These are phyloP conservation scores for Fraxinus paxiana DNA, from an alignment of 305 asterid species.

Conservation along the genomic window DNA sequence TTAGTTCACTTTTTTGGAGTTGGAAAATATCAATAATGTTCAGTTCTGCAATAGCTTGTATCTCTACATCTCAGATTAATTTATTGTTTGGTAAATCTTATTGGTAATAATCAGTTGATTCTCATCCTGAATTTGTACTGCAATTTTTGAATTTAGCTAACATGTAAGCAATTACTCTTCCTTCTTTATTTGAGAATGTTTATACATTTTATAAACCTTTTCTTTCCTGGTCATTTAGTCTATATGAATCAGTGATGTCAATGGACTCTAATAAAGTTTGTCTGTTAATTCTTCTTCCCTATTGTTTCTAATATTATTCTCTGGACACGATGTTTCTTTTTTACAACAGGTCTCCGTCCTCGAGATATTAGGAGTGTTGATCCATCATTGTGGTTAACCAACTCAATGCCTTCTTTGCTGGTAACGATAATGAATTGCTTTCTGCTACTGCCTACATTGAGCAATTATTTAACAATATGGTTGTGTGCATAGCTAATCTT, in stretches of 20 bases:
- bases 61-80: not conserved
- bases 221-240: not conserved
- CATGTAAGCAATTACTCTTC: not conserved
- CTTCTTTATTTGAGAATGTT: not conserved
- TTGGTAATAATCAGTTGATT: constrained; percentile 14
- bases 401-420: constrained; percentile 92
- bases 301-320: constrained; percentile 7
- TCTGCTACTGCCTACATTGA: not conserved
- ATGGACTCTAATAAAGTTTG: constrained; percentile 9
- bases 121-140: not conserved
- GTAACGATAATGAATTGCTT: constrained; percentile 35
- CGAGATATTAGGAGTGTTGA: constrained; percentile 96
- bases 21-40: not conserved
- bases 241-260: not conserved
- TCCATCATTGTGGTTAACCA: constrained; percentile 96
- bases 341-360: constrained; percentile 75
- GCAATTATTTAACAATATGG: constrained; percentile 6
- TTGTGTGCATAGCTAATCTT: not conserved
- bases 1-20: constrained; percentile 17
- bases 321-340: constrained; percentile 8
- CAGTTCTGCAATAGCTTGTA: not conserved
- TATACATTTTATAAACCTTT: not conserved
- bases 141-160: not conserved
- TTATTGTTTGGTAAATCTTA: not conserved
- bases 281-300: constrained; percentile 3